phyloP scores from a whole-genome alignment of 2,329 filamentous ascomycete species.

The Cryphonectria parasitica region DNA sequence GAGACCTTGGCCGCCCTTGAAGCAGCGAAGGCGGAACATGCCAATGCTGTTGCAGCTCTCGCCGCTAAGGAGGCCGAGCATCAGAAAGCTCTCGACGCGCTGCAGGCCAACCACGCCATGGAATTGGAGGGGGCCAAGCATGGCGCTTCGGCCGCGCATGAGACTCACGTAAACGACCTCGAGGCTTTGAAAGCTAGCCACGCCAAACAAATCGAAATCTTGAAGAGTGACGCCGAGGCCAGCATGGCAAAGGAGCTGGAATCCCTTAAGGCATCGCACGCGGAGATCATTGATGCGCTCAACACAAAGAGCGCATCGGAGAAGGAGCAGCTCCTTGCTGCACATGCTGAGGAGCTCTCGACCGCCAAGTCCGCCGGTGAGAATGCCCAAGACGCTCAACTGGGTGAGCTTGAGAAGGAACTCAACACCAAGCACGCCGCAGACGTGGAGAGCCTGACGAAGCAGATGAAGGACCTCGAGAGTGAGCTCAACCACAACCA shows the following conservation, averaged over 20 bases:
- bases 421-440: slow-evolving; percentile 30
- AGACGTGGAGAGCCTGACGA: slow-evolving; percentile 15
- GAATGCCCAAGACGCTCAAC: slow-evolving; percentile 33
- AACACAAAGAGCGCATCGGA: slow-evolving; percentile 46
- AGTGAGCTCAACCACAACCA: slow-evolving; percentile 35
- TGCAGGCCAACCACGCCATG: slow-evolving; percentile 61
- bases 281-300: slow-evolving; percentile 46
- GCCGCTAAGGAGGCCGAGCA: slow-evolving; percentile 57
- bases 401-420: slow-evolving; percentile 36
- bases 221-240: slow-evolving; percentile 48
- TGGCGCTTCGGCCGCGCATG: slow-evolving; percentile 52
- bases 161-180: slow-evolving; percentile 53
- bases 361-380: slow-evolving; percentile 35
- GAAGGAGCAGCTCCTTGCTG: slow-evolving; percentile 43
- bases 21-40: slow-evolving; percentile 48
- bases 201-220: slow-evolving; percentile 51
- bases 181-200: slow-evolving; percentile 59
- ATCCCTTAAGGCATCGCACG: slow-evolving; percentile 49
- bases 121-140: slow-evolving; percentile 62
- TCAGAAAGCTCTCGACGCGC: slow-evolving; percentile 56
- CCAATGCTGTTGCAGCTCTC: slow-evolving; percentile 49
- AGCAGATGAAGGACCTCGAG: slow-evolving; percentile 28
- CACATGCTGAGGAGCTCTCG: slow-evolving; percentile 39
- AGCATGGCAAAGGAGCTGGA: slow-evolving; percentile 47
- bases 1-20: slow-evolving; percentile 51